phyloP scores from a whole-genome alignment of 345 rosid genomes.

The Excoecaria cochinchinensis region DNA sequence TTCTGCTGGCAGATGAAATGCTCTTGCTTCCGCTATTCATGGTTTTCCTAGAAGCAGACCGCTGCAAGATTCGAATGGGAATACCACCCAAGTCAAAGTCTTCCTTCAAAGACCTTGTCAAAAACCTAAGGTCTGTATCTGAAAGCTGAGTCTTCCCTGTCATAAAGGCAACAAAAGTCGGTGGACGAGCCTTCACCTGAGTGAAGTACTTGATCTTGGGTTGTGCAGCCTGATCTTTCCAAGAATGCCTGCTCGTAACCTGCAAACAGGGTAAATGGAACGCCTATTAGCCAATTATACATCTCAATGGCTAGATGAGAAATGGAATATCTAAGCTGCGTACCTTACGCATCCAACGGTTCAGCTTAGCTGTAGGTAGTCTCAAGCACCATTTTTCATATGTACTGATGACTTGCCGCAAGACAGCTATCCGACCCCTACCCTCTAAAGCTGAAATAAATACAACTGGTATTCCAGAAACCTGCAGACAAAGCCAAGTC shows the following conservation, averaged over 20 bases:
- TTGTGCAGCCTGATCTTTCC: constrained; percentile 87
- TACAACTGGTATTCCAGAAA: constrained; percentile 77
- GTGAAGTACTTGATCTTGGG: constrained; percentile 94
- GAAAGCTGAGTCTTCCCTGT: constrained; percentile 62
- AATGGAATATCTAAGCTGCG: constrained; percentile 12
- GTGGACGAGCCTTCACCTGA: constrained; percentile 98
- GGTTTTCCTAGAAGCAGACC: constrained; percentile 37
- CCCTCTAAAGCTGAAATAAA: constrained; percentile 91
- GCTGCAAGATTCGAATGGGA: constrained; percentile 87
- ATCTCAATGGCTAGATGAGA: background rate
- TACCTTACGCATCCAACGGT: constrained; percentile 92
- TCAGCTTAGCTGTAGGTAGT: constrained; percentile 80
- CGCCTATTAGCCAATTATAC: background rate
- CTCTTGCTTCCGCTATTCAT: constrained; percentile 31
- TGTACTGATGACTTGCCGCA: constrained; percentile 67
- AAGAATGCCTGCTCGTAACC: constrained; percentile 96
- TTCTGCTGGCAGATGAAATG: constrained; percentile 25
- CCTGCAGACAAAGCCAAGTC: constrained; percentile 42
- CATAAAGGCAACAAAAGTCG: constrained; percentile 86
- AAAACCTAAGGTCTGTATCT: constrained; percentile 73
- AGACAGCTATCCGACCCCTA: constrained; percentile 67
- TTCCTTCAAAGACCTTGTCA: constrained; percentile 82
- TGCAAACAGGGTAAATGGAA: constrained; percentile 18
- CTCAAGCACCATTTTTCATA: constrained; percentile 90
- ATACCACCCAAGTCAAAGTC: constrained; percentile 91